Percentiles rank a stretch among this genome's conserved stretches.
Evolutionary conservation across 352 stramenopile genomes (phyloP).

Genomic region (Aphanomyces invadans): DNA sequence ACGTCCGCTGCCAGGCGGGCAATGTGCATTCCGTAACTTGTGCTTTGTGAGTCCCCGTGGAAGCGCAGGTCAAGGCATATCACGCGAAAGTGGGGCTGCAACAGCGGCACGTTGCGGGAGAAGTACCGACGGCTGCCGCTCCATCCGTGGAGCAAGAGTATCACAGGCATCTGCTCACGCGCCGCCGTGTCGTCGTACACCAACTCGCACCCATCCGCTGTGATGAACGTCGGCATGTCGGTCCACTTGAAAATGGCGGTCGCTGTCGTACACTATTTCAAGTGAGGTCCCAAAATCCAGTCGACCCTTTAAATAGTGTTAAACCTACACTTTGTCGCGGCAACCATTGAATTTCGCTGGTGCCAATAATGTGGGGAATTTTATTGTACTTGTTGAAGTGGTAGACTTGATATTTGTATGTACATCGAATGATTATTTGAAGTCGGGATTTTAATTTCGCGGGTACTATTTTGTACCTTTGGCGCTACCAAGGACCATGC

Average conservation of each 20-base stretch:
- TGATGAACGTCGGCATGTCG: constrained; percentile 12
- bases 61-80: constrained; percentile 21
- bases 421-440: neutral
- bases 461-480: neutral
- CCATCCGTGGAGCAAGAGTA: constrained; percentile 20
- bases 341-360: constrained; percentile 23
- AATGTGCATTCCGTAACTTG: constrained; percentile 20
- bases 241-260: too few relatives aligned
- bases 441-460: neutral
- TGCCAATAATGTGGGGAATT: neutral
- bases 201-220: neutral
- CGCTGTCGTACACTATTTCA: too few relatives aligned
- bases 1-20: constrained; percentile 15
- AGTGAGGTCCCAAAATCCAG: too few relatives aligned
- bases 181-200: constrained; percentile 15
- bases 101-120: constrained; percentile 4
- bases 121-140: constrained; percentile 20
- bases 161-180: neutral
- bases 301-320: too few relatives aligned
- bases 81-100: constrained; percentile 4
- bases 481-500: neutral
- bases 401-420: neutral
- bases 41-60: constrained; percentile 19
- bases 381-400: neutral
- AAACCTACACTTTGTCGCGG: neutral